Base-by-base conservation (phyloP, 768 basidiomycete genomes). In the Sporobolomyces phaffii region DNA sequence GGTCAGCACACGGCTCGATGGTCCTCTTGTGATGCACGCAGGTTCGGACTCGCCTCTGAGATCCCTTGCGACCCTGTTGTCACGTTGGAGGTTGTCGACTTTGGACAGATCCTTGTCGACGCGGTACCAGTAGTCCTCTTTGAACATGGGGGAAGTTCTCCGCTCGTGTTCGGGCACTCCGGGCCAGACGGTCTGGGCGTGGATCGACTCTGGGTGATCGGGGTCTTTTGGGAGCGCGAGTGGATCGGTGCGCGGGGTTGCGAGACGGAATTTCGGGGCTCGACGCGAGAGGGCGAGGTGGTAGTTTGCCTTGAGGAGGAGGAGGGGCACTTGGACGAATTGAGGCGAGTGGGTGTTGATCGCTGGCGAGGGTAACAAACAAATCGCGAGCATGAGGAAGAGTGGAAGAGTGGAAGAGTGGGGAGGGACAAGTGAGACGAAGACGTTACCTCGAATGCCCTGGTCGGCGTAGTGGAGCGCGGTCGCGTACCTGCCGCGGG, bases 291-390 rank as follows among this genome's bases (percentile, higher is more conserved):
- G 82, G 3, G 87, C 85, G 64, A 97, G 82, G 64, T 88, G 85
- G 53, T 94, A 83, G 78, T 91, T 92, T 5, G 91, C 92, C 17
- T 92, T 82, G 49, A 97, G 80, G 22, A 87, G 84, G 74, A 88
- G 87, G 70, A 91, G 83, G 15, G 89, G 87, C 1, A 86, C 83
- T 68, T 64, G 45, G 49, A 56, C 69, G 84, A 83, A 11, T 80
- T 76, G 2, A n/a, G 69, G 26, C 54, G 51, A 14, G 50, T 73
- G 71, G 63, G 83, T 40, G 82, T 85, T 87, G 60, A 34, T 45
- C 48, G 60, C 45, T 52, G 62, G 74, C 73, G 62, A n/a, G n/a
- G n/a, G n/a, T n/a, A n/a, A n/a, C n/a, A n/a, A n/a, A n/a, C n/a
- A n/a, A n/a, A n/a, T n/a, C 18, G 24, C 20, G 41, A 49, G 33